These are phyloP conservation scores for Colletotrichum destructivum DNA, from an alignment of 2,329 filamentous ascomycete species.

Conservation along the genomic window DNA sequence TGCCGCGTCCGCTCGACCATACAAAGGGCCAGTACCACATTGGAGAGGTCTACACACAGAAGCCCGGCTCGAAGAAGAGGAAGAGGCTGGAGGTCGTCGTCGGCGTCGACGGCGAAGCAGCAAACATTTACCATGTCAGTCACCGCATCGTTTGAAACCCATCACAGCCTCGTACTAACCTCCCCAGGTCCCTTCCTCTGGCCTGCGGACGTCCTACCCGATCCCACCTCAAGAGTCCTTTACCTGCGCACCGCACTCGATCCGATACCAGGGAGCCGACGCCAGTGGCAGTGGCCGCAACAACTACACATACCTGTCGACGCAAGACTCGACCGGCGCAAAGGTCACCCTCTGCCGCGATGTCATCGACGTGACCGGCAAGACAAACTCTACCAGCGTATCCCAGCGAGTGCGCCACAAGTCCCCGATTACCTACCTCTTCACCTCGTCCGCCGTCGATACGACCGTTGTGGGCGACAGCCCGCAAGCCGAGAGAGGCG, in stretches of 20 bases:
- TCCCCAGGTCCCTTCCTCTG: conserved; percentile 71
- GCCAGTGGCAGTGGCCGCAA: conserved; percentile 64
- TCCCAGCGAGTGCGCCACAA: conserved; percentile 53
- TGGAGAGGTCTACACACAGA: conserved; percentile 73
- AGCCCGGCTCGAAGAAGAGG: conserved; percentile 70
- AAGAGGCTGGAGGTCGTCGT: conserved; percentile 76
- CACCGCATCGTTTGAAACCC: neutral
- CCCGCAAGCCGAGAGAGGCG: conserved; percentile 43
- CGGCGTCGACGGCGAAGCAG: conserved; percentile 75
- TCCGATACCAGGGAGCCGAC: conserved; percentile 66
- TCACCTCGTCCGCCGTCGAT: conserved; percentile 50
- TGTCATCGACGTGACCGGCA: conserved; percentile 64
- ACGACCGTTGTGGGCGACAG: conserved; percentile 15
- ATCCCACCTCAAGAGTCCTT: conserved; percentile 76
- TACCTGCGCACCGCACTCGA: conserved; percentile 73
- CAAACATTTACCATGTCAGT: conserved; percentile 77
- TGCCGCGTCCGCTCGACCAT: conserved; percentile 71
- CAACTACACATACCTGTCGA: conserved; percentile 75
- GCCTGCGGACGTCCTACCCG: conserved; percentile 76
- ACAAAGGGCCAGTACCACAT: conserved; percentile 65
- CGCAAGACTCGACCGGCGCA: conserved; percentile 61
- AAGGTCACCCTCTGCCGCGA: conserved; percentile 75
- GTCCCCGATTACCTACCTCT: conserved; percentile 60
- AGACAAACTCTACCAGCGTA: conserved; percentile 66
- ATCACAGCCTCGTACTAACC: conserved; percentile 43